Percentiles rank a stretch among this genome's conserved stretches.
Conservation (phyloP, 2,329 filamentous ascomycete genomes). For the Chaetothyriales sp. region DNA sequence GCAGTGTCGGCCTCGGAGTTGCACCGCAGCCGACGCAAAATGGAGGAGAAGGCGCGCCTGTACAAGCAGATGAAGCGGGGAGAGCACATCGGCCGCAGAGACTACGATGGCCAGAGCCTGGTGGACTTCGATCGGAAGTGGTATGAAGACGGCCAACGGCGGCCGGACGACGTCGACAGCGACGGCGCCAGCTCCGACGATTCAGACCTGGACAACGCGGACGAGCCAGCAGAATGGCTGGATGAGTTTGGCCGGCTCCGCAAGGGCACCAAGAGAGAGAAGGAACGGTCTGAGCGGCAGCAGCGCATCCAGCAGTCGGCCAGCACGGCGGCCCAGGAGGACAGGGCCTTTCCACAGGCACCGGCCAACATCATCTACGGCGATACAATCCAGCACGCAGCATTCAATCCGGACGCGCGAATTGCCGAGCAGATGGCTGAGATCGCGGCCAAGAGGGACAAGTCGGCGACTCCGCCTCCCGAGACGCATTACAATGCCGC, state of each 20-base stretch:
- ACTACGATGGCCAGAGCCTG: constrained; percentile 37
- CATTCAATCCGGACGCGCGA: constrained; percentile 62
- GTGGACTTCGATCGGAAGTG: constrained; percentile 96
- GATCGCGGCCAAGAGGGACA: constrained; percentile 64
- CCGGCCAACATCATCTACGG: constrained; percentile 68
- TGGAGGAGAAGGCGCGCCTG: constrained; percentile 79
- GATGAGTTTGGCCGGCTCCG: constrained; percentile 87
- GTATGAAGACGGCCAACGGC: constrained; percentile 45
- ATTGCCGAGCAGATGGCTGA: constrained; percentile 58
- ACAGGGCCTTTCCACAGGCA: constrained; percentile 41
- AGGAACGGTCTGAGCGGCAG: constrained; percentile 47
- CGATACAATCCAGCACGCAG: constrained; percentile 67
- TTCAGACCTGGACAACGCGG: constrained; percentile 29
- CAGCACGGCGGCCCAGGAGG: constrained; percentile 47
- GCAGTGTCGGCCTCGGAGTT: constrained; percentile 42
- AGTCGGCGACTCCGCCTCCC: constrained; percentile 64
- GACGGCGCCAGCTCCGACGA: constrained; percentile 22
- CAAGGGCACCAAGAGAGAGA: constrained; percentile 56
- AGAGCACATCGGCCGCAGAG: constrained; percentile 47
- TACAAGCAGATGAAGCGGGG: constrained; percentile 86
- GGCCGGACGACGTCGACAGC: constrained; percentile 24
- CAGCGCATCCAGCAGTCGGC: constrained; percentile 34
- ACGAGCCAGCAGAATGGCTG: constrained; percentile 66
- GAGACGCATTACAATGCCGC: constrained; percentile 75
- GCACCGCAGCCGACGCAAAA: constrained; percentile 59